Percentiles rank a stretch among this genome's conserved stretches.
Evolutionary conservation across 2,329 filamentous ascomycete species (phyloP).

Genomic region (Fusarium sp.): DNA sequence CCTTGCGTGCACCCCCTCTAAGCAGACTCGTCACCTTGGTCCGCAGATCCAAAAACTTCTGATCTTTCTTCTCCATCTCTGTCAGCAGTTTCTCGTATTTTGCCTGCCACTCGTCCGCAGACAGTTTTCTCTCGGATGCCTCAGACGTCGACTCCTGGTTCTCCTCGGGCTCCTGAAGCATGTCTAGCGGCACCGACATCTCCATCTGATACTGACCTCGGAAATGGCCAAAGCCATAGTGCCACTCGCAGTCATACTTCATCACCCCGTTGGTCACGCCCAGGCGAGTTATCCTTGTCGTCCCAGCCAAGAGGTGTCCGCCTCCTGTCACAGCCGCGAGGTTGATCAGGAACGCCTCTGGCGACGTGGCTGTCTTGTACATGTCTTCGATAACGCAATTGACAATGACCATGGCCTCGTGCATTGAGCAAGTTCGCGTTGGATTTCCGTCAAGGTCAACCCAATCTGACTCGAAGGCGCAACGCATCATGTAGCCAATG

Average conservation of each 20-base stretch:
- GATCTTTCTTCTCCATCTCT: conserved; percentile 66
- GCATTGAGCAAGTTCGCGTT: conserved; percentile 55
- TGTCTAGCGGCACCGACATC: conserved; percentile 56
- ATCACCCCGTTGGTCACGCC: conserved; percentile 54
- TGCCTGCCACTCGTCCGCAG: conserved; percentile 58
- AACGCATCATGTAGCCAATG: conserved; percentile 63
- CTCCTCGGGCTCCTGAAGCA: conserved; percentile 50
- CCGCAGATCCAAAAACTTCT: conserved; percentile 57
- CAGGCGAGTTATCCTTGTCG: conserved; percentile 54
- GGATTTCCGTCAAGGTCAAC: conserved; percentile 56
- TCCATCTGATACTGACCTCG: conserved; percentile 63
- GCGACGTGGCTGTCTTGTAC: conserved; percentile 58
- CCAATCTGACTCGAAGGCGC: conserved; percentile 62
- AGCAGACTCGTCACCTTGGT: conserved; percentile 54
- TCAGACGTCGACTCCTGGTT: conserved; percentile 27
- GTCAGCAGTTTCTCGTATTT: conserved; percentile 67
- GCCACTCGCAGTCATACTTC: conserved; percentile 64
- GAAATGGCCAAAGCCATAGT: conserved; percentile 63
- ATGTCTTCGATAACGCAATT: conserved; percentile 63
- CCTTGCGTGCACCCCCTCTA: conserved; percentile 24
- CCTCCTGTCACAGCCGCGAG: conserved; percentile 66
- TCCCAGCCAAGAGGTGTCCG: conserved; percentile 57
- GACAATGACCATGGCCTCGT: conserved; percentile 64
- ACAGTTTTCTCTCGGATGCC: conserved; percentile 30
- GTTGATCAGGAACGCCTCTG: conserved; percentile 67